Conservation (phyloP, 352 stramenopile species). For the Aphanomyces euteiches region DNA sequence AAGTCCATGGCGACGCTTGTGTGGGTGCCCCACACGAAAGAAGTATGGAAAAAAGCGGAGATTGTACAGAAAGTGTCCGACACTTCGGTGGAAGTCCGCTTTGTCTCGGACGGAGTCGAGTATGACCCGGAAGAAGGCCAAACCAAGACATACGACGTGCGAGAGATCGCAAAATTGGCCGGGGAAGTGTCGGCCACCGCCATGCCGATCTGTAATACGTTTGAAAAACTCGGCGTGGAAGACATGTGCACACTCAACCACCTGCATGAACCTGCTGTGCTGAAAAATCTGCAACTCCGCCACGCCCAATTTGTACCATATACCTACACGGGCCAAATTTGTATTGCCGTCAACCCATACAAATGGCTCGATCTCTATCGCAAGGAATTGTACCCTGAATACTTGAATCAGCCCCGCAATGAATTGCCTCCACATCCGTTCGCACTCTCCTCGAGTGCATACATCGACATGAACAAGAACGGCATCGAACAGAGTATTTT, state of each 20-base stretch:
- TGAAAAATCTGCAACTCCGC: conserved; percentile 72
- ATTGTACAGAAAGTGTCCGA: not conserved
- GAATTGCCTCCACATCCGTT: conserved; percentile 62
- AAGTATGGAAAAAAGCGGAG: conserved; percentile 69
- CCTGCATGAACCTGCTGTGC: conserved; percentile 68
- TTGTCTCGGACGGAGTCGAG: conserved; percentile 51
- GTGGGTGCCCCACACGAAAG: conserved; percentile 67
- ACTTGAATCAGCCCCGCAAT: conserved; percentile 53
- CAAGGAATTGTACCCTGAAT: conserved; percentile 58
- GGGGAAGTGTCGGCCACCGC: conserved; percentile 69
- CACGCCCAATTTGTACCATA: conserved; percentile 70
- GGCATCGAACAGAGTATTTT: conserved; percentile 82
- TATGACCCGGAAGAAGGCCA: conserved; percentile 58
- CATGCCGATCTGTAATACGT: conserved; percentile 83
- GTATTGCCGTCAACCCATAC: conserved; percentile 77
- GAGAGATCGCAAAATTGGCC: conserved; percentile 56
- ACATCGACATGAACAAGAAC: conserved; percentile 68
- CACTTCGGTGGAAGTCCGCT: conserved; percentile 44
- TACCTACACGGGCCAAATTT: conserved; percentile 79
- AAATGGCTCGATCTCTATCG: conserved; percentile 77
- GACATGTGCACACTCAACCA: conserved; percentile 82
- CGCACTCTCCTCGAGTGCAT: conserved; percentile 61
- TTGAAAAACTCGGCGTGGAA: conserved; percentile 54
- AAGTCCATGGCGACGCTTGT: conserved; percentile 49
- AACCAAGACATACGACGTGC: conserved; percentile 57